phyloP scores from a whole-genome alignment of 106 monocot genomes.

The Iris macrosiphon region DNA sequence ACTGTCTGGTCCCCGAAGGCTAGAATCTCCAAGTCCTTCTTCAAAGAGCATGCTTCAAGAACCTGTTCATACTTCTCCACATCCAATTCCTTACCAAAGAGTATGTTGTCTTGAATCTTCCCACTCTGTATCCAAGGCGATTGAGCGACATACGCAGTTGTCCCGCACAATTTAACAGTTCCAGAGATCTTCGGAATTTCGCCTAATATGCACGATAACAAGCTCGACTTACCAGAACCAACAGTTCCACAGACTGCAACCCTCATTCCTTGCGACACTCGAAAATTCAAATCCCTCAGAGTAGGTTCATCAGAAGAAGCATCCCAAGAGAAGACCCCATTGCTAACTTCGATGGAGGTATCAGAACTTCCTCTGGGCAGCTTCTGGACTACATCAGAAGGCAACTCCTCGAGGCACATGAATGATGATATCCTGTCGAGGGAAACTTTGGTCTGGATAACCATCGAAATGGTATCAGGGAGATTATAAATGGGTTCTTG shows the following conservation, averaged over 20 bases:
- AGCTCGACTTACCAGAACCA: conserved; percentile 83
- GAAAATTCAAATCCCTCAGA: conserved; percentile 61
- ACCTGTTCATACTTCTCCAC: conserved; percentile 55
- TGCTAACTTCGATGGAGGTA: conserved; percentile 44
- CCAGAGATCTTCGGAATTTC: conserved; percentile 75
- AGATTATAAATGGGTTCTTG: conserved; percentile 77
- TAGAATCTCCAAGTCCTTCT: conserved; percentile 85
- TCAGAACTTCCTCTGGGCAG: conserved; percentile 43
- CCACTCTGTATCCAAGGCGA: conserved; percentile 99
- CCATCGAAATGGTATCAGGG: conserved; percentile 65
- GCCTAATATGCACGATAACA: conserved; percentile 79
- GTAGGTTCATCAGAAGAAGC: conserved; percentile 43
- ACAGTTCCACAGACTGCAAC: conserved; percentile 90
- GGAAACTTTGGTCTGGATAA: conserved; percentile 80
- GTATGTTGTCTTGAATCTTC: conserved; percentile 81
- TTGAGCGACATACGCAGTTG: conserved; percentile 78
- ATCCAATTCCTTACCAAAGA: conserved; percentile 83
- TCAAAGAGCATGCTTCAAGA: conserved; percentile 68
- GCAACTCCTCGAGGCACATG: conserved; percentile 63
- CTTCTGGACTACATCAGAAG: conserved; percentile 38
- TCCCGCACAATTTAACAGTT: conserved; percentile 48
- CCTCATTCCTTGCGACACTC: conserved; percentile 48
- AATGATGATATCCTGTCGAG: conserved; percentile 76
- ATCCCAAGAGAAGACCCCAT: conserved; percentile 81
- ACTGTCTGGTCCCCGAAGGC: conserved; percentile 82